Conservation (phyloP, 2,329 filamentous ascomycete species). For the Pseudogymnoascus sp. region DNA sequence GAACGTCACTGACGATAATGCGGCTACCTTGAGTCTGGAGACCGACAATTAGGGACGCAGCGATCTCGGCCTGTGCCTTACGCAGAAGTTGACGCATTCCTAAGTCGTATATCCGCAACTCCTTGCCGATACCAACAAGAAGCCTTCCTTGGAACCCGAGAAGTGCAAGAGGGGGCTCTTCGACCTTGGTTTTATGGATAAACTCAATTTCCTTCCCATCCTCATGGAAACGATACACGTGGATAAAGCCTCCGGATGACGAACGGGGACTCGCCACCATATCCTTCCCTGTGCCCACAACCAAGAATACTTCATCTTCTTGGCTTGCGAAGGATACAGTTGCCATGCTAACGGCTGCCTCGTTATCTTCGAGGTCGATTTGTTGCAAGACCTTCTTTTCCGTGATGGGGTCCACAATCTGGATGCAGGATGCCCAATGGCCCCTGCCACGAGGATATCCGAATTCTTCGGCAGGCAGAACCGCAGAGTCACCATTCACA, state of each 20-base stretch:
- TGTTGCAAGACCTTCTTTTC: constrained; percentile 69
- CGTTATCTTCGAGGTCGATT: constrained; percentile 79
- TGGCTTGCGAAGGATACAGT: constrained; percentile 82
- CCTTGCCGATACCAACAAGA: constrained; percentile 74
- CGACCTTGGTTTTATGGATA: constrained; percentile 91
- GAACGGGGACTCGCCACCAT: constrained; percentile 71
- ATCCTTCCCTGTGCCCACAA: constrained; percentile 91
- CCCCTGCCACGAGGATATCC: constrained; percentile 77
- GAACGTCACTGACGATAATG: constrained; percentile 85
- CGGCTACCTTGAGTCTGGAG: constrained; percentile 86
- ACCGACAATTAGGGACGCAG: constrained; percentile 76
- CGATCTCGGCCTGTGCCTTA: constrained; percentile 77
- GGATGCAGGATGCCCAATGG: constrained; percentile 94
- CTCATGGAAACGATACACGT: constrained; percentile 84
- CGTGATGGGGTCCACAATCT: constrained; percentile 74
- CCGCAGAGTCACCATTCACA: constrained; percentile 63
- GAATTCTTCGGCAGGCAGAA: constrained; percentile 73
- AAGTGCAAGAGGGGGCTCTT: constrained; percentile 82
- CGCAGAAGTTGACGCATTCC: constrained; percentile 88
- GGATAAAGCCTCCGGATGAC: constrained; percentile 74
- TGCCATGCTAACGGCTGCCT: constrained; percentile 80
- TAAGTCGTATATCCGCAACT: constrained; percentile 82
- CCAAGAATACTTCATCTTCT: constrained; percentile 82
- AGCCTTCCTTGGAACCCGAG: constrained; percentile 88
- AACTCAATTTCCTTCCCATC: constrained; percentile 86